A percentile compares a stretch with the other conserved stretches of the same genome.
phyloP scores from a whole-genome alignment of 305 asterid genomes.

The Fraxinus floribunda region DNA sequence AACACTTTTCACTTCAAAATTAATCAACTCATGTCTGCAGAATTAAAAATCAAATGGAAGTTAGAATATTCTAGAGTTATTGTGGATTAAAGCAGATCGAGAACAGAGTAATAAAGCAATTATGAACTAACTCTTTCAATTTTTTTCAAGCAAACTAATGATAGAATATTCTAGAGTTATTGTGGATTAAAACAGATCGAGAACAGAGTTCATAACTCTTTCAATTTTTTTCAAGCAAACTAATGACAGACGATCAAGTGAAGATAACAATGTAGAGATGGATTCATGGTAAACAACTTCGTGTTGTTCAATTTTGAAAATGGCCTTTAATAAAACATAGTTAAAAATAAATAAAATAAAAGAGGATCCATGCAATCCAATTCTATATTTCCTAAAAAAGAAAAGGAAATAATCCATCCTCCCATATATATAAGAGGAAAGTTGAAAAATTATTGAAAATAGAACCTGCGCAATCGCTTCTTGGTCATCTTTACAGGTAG shows the following conservation, averaged over 20 bases:
- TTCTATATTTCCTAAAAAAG: constrained; percentile 13
- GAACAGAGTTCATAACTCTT: constrained; percentile 1
- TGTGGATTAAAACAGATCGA: neutral
- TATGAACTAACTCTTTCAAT: neutral
- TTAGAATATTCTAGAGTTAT: neutral
- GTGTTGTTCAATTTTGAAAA: neutral
- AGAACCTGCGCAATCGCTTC: constrained; percentile 63
- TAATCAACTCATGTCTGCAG: neutral
- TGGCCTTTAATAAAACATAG: neutral
- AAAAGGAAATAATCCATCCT: neutral
- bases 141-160: constrained; percentile 4
- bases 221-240: neutral
- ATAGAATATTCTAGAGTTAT: neutral
- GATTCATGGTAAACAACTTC: neutral
- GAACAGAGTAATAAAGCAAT: constrained; percentile 5
- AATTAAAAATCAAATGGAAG: neutral
- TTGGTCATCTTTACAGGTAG: constrained; percentile 76
- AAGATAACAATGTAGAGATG: neutral
- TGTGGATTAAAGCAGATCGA: neutral
- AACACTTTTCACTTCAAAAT: neutral
- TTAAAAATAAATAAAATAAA: neutral
- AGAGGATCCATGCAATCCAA: constrained; percentile 7
- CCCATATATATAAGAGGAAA: neutral
- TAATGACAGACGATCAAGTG: neutral
- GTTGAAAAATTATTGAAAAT: neutral